These are phyloP conservation scores for Fusarium mangiferae DNA, from an alignment of 2,329 filamentous ascomycete species.

Conservation along the genomic window DNA sequence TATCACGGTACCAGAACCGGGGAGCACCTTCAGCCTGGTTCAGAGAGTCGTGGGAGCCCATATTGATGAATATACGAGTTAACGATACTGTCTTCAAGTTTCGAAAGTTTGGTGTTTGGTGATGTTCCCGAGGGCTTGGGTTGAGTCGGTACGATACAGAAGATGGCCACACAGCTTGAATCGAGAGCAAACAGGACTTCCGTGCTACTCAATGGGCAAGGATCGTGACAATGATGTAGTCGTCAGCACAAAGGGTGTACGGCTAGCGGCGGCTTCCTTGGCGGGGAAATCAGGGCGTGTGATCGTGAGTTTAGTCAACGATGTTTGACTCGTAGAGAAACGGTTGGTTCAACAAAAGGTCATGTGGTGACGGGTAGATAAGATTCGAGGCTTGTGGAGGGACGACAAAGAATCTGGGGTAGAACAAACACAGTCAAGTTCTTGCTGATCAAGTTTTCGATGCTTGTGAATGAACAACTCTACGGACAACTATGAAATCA, in stretches of 20 bases:
- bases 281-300: constrained; percentile 37
- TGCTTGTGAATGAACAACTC: background rate
- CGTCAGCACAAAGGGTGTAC: constrained; percentile 33
- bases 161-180: background rate
- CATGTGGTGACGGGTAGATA: constrained; percentile 30
- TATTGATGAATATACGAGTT: constrained; percentile 30
- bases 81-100: background rate
- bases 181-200: constrained; percentile 1
- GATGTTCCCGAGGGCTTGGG: background rate
- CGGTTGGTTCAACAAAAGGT: constrained; percentile 32
- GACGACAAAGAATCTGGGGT: constrained; percentile 16
- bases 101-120: background rate
- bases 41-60: constrained; percentile 42
- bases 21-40: constrained; percentile 48
- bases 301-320: constrained; percentile 33
- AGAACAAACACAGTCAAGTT: background rate
- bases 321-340: constrained; percentile 25
- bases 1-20: constrained; percentile 61
- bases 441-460: constrained; percentile 3
- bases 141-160: background rate
- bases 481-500: background rate
- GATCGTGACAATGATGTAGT: constrained; percentile 35
- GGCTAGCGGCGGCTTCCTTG: constrained; percentile 38
- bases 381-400: constrained; percentile 30
- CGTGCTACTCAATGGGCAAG: constrained; percentile 5